Base-by-base conservation (phyloP, 805 yeast species). In the Barnettozyma botsteinii region DNA sequence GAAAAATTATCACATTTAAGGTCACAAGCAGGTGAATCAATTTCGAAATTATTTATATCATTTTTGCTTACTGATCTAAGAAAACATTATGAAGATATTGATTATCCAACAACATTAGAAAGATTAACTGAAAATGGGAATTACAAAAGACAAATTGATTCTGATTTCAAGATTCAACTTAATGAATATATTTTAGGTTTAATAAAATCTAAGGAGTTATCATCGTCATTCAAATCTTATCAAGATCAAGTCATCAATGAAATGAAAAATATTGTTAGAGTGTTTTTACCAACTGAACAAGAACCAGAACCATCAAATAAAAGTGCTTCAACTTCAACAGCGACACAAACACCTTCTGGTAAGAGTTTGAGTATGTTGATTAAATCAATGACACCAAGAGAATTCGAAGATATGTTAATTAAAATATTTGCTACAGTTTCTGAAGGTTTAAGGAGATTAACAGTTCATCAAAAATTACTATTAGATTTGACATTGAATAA, bases 401-500 rank as follows among this genome's bases (percentile, higher is more conserved):
- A 86, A 43, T 88, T 88, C 55, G 86, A 84, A 51, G 66, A 62
- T 2, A 81, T 88, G 85, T 57, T 86, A 31, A 59, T 70, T 2
- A 66, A 64, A 22, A 79, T 80, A 4, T 85, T 75, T 49, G 62
- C 85, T 0, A 71, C 75, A 17, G 66, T 83, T 3, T 76, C 87
- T 0, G 94, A 84, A 52, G 79, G 86, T 15, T 64, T 88, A 20
- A 67, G 91, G 46, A 71, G 95, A 42, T 64, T 89, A 23, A 77
- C 85, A 1, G 65, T 75, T 8, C 96, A 88, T 43, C 95, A 88
- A 55, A 88, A 87, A 57, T 51, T 85, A 5, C 60, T 91, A 22
- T 67, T 93, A 12, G 93, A 86, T 48, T 56, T 84, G 38, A 79
- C 94, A 0, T 60, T 82, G 23, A 73, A 70, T 37, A 52, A 55